phyloP scores from a whole-genome alignment of 495 filamentous ascomycete species.

The Geopyxis carbonaria region DNA sequence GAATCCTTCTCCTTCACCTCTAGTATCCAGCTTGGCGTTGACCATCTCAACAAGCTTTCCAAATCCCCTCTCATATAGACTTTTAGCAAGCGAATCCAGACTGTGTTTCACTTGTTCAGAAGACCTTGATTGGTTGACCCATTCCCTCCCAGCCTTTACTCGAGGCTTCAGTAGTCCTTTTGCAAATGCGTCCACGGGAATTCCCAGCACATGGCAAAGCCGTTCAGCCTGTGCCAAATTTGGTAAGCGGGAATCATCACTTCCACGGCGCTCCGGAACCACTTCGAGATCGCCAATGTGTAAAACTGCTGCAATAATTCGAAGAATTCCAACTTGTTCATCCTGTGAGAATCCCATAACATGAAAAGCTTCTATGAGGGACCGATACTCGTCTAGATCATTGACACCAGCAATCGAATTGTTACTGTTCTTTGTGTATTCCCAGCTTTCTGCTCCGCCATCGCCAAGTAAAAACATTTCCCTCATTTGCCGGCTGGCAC shows the following conservation, averaged over 20 bases:
- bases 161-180: slow-evolving; percentile 78
- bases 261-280: slow-evolving; percentile 70
- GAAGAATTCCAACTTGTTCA: slow-evolving; percentile 67
- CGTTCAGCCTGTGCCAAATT: slow-evolving; percentile 53
- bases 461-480: slow-evolving; percentile 57
- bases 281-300: slow-evolving; percentile 87
- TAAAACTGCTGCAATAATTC: slow-evolving; percentile 76
- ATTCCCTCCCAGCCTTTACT: slow-evolving; percentile 90
- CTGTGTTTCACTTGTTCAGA: slow-evolving; percentile 85
- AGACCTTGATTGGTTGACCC: slow-evolving; percentile 95
- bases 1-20: slow-evolving; percentile 77
- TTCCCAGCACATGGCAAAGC: slow-evolving; percentile 71
- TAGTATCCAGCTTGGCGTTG: slow-evolving; percentile 69
- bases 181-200: slow-evolving; percentile 65
- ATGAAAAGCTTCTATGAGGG: slow-evolving; percentile 77
- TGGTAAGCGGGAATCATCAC: slow-evolving; percentile 73
- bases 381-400: slow-evolving; percentile 78
- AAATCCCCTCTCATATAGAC: slow-evolving; percentile 92
- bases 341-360: slow-evolving; percentile 86
- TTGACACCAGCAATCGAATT: slow-evolving; percentile 81
- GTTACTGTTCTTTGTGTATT: slow-evolving; percentile 80
- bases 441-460: slow-evolving; percentile 65
- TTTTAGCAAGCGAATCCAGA: slow-evolving; percentile 85
- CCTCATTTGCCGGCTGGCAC: slow-evolving; percentile 55
- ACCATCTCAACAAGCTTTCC: slow-evolving; percentile 82